phyloP scores from a whole-genome alignment of 116 monocot genomes.

The Trichopus zeylanicus region DNA sequence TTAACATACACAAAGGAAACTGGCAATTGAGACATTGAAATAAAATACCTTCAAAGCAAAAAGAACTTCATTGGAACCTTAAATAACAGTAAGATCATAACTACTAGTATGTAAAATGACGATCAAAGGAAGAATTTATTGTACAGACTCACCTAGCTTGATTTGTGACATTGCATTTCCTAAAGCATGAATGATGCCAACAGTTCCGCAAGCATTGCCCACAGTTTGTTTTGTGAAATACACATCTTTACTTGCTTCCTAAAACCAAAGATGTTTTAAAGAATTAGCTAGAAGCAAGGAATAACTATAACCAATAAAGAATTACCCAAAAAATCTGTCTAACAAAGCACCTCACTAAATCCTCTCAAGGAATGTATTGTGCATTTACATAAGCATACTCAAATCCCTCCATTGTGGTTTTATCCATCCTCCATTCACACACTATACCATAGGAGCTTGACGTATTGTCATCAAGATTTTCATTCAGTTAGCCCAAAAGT shows the following conservation, averaged over 20 bases:
- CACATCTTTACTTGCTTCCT: conserved; percentile 58
- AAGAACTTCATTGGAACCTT: neutral
- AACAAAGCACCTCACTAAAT: neutral
- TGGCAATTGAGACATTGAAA: neutral
- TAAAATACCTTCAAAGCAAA: neutral
- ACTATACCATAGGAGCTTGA: no score
- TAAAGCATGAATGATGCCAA: conserved; percentile 90
- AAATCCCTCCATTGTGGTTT: neutral
- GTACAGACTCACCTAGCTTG: conserved; percentile 48
- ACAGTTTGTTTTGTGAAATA: conserved; percentile 90
- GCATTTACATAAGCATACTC: no score
- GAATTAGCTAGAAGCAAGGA: neutral
- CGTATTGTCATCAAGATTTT: no score
- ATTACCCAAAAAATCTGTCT: no score
- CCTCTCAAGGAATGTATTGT: no score
- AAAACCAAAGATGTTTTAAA: conserved; percentile 12
- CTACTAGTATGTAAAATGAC: no score
- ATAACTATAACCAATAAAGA: no score
- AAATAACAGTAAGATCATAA: neutral
- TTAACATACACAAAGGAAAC: neutral
- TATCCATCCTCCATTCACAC: neutral
- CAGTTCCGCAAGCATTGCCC: conserved; percentile 95
- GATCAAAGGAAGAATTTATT: neutral
- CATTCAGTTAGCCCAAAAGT: no score
- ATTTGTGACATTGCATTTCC: conserved; percentile 79